phyloP scores from a whole-genome alignment of 2,329 filamentous ascomycete species.

The Exophiala viscosa region DNA sequence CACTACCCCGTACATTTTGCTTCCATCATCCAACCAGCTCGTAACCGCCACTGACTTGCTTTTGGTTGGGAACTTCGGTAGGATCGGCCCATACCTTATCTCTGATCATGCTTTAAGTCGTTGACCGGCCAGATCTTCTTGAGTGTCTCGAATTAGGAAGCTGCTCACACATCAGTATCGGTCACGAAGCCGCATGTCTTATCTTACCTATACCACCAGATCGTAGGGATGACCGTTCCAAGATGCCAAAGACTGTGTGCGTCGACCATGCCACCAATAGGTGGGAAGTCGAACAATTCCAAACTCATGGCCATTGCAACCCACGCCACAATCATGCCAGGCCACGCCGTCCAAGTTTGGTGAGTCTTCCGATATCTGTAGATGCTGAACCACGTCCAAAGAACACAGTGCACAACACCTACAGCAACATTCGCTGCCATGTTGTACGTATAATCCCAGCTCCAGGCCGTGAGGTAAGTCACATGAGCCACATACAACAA shows the following conservation, averaged over 20 bases:
- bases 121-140: constrained; percentile 72
- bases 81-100: background rate
- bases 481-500: constrained; percentile 72
- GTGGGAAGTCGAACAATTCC: constrained; percentile 91
- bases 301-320: constrained; percentile 90
- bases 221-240: constrained; percentile 80
- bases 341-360: constrained; percentile 80
- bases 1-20: no score
- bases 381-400: constrained; percentile 85
- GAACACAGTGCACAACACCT: constrained; percentile 72
- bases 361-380: constrained; percentile 67
- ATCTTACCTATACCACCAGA: constrained; percentile 93
- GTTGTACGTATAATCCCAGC: constrained; percentile 96
- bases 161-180: constrained; percentile 45
- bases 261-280: constrained; percentile 76
- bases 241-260: constrained; percentile 96
- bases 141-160: constrained; percentile 80
- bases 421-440: constrained; percentile 90
- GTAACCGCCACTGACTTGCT: background rate
- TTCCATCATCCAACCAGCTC: no score
- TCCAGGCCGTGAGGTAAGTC: constrained; percentile 75
- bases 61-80: background rate
- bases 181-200: background rate
- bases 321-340: constrained; percentile 87
- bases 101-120: constrained; percentile 64